These are phyloP conservation scores for Paralagenidium karlingii DNA, from an alignment of 352 stramenopile genomes.

Conservation along the genomic window DNA sequence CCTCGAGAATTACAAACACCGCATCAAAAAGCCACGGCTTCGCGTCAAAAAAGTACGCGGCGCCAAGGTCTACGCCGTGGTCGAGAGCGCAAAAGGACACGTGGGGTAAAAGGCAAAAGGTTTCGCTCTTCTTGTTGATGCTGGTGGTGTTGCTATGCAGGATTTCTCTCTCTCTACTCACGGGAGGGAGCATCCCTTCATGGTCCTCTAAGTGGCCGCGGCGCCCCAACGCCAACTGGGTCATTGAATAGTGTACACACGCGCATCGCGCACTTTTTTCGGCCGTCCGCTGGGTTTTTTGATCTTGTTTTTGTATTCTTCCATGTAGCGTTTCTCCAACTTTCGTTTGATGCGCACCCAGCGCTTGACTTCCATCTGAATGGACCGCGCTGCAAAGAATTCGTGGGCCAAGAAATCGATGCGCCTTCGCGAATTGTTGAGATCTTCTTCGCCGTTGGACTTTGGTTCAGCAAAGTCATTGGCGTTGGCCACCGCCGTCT, in stretches of 20 bases:
- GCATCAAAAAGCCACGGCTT: constrained; percentile 73
- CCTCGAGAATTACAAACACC: constrained; percentile 78
- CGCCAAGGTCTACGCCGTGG: constrained; percentile 59
- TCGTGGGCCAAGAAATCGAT: constrained; percentile 56
- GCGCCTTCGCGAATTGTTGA: constrained; percentile 18
- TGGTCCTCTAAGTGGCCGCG: no score
- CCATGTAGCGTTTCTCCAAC: constrained; percentile 59
- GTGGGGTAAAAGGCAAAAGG: no score
- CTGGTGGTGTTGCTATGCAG: no score
- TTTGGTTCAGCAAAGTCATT: no score
- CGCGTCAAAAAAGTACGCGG: constrained; percentile 65
- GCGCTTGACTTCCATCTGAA: constrained; percentile 34
- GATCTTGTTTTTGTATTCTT: constrained; percentile 81
- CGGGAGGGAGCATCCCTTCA: no score
- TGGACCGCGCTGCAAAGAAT: constrained; percentile 48
- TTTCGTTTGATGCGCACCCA: constrained; percentile 64
- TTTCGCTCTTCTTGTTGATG: no score
- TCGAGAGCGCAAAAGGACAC: no score
- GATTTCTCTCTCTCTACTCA: no score
- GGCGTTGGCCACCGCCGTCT: no score
- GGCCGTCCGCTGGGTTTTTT: constrained; percentile 67
- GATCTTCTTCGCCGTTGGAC: no score
- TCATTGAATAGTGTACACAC: constrained; percentile 73
- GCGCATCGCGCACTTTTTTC: constrained; percentile 62
- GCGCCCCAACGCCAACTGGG: no score